A percentile compares a stretch with the other conserved stretches of the same genome.
These are phyloP conservation scores for Ensete ventricosum DNA, from an alignment of 176 grass and related monocot species.

Conservation along the genomic window DNA sequence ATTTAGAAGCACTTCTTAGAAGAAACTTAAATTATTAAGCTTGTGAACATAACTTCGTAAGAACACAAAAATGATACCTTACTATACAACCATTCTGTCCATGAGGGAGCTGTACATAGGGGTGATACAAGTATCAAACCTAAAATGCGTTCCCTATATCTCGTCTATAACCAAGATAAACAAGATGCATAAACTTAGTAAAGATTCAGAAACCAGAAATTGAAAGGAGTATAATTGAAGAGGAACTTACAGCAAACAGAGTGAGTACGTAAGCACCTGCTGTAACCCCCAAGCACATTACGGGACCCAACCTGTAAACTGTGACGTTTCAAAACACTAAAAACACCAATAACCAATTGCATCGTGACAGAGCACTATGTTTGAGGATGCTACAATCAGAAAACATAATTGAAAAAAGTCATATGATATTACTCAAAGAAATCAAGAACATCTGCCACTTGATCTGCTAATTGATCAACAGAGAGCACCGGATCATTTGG, in stretches of 20 bases:
- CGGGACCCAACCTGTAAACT: constrained; percentile 66
- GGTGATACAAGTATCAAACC: constrained; percentile 92
- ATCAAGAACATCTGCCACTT: constrained; percentile 81
- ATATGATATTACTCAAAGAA: constrained; percentile 70
- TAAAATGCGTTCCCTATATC: constrained; percentile 75
- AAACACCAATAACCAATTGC: constrained; percentile 15
- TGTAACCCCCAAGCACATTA: constrained; percentile 92
- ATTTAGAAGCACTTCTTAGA: background rate
- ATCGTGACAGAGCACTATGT: background rate
- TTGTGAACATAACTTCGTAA: background rate
- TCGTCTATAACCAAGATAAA: constrained; percentile 41
- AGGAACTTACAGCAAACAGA: constrained; percentile 65
- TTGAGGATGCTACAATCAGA: background rate
- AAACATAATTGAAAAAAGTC: background rate
- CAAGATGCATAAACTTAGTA: background rate
- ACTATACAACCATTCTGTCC: constrained; percentile 91
- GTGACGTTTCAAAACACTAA: constrained; percentile 26
- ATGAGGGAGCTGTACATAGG: constrained; percentile 72
- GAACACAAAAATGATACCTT: background rate
- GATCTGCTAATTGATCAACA: constrained; percentile 80
- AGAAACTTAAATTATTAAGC: background rate
- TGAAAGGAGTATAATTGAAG: background rate
- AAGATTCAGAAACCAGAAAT: background rate
- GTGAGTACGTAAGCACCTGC: constrained; percentile 92
- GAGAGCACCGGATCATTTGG: constrained; percentile 43